These are phyloP conservation scores for Colletotrichum lindemuthianum DNA, from an alignment of 2,329 filamentous ascomycete genomes.

Conservation along the genomic window DNA sequence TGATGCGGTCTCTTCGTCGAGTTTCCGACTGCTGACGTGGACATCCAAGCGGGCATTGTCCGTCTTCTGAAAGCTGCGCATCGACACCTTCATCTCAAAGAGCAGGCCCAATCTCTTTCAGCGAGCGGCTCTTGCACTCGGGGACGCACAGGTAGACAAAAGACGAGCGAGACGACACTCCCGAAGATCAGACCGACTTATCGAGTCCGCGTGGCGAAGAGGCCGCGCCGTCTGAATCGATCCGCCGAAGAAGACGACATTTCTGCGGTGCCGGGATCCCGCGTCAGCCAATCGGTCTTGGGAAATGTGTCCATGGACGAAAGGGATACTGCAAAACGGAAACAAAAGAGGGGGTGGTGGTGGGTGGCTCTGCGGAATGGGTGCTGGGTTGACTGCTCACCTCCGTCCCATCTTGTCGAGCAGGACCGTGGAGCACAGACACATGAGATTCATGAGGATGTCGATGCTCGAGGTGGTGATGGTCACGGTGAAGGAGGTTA, in stretches of 20 bases:
- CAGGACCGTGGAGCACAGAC: conserved; percentile 35
- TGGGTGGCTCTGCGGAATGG: no score
- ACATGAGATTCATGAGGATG: conserved; percentile 34
- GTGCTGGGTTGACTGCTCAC: neutral
- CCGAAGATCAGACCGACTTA: conserved; percentile 29
- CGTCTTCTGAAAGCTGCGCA: conserved; percentile 1
- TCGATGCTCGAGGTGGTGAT: conserved; percentile 37
- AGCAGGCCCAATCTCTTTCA: conserved; percentile 79
- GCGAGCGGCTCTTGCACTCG: conserved; percentile 69
- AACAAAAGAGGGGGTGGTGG: neutral
- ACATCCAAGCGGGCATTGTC: neutral
- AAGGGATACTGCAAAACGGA: neutral
- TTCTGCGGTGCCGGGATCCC: conserved; percentile 5
- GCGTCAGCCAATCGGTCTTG: conserved; percentile 17
- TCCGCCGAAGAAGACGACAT: conserved; percentile 20
- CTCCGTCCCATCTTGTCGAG: conserved; percentile 38
- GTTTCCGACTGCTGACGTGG: neutral
- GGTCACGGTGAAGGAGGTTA: conserved; percentile 43
- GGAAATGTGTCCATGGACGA: conserved; percentile 1
- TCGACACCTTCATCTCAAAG: conserved; percentile 10
- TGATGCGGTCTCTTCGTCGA: neutral
- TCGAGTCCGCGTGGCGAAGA: no score
- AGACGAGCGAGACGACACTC: neutral
- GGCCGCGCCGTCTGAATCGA: conserved; percentile 12
- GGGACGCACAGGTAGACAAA: conserved; percentile 46